Evolutionary conservation across 768 basidiomycete genomes (phyloP).

Genomic region (Leucosporidium creatinivorum): DNA sequence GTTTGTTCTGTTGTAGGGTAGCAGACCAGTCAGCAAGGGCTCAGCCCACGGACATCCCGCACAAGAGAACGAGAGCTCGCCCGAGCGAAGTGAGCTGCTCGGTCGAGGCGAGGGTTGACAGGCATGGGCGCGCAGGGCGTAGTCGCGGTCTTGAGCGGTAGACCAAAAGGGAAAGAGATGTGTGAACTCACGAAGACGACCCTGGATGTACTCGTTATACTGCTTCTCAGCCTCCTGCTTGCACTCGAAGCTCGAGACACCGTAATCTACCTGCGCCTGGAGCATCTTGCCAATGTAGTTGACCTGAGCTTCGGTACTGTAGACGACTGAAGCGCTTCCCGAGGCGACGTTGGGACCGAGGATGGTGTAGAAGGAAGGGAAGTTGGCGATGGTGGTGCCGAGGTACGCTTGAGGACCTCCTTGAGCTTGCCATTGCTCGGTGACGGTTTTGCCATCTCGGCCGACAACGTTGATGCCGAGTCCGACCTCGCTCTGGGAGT

Average conservation of each 20-base stretch:
- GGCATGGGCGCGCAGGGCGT: too few relatives aligned
- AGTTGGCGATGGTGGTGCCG: conserved; percentile 15
- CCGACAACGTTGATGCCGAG: background rate
- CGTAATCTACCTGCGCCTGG: conserved; percentile 7
- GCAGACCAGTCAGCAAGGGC: too few relatives aligned
- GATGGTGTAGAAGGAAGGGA: conserved; percentile 17
- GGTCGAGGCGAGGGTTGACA: background rate
- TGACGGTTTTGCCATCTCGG: background rate
- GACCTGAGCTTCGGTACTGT: conserved; percentile 15
- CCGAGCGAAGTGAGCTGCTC: background rate
- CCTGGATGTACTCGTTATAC: conserved; percentile 18
- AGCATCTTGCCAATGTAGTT: conserved; percentile 17
- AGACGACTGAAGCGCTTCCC: conserved; percentile 12
- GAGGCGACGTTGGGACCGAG: conserved; percentile 23
- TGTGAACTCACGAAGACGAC: background rate
- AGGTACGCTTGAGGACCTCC: conserved; percentile 24
- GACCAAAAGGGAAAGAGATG: background rate
- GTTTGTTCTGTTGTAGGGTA: conserved; percentile 2
- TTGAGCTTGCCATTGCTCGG: conserved; percentile 14
- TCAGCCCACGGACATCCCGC: too few relatives aligned
- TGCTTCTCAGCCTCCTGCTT: conserved; percentile 14
- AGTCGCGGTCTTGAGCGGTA: background rate
- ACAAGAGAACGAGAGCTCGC: background rate
- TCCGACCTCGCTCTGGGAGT: background rate
- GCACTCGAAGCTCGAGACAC: conserved; percentile 3